Percentiles rank a stretch among this genome's conserved stretches.
Conservation (phyloP, 139 green algal species). For the Pseudopediastrum boryanum region DNA sequence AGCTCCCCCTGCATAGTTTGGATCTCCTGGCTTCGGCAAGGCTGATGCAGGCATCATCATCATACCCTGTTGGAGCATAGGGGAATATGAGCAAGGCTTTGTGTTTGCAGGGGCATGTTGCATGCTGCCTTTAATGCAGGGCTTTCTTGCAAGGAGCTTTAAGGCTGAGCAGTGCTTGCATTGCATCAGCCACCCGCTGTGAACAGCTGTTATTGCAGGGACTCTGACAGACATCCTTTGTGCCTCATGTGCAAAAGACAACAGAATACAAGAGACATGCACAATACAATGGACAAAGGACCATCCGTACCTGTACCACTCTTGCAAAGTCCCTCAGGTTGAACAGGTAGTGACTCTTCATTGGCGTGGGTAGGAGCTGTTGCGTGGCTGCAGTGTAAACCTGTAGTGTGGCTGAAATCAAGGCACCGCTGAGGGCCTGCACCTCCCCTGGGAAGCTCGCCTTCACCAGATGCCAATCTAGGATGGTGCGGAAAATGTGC, state of each 20-base stretch:
- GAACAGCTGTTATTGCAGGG: too few relatives aligned
- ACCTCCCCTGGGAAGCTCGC: conserved; percentile 55
- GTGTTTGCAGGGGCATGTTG: too few relatives aligned
- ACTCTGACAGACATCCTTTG: too few relatives aligned
- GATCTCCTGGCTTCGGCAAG: conserved; percentile 25
- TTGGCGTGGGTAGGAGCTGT: conserved; percentile 78
- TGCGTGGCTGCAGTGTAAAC: conserved; percentile 66
- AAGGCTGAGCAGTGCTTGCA: too few relatives aligned
- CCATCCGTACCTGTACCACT: conserved; percentile 62
- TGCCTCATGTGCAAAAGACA: too few relatives aligned
- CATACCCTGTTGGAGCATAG: conserved; percentile 57
- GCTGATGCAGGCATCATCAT: conserved; percentile 53
- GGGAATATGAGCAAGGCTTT: too few relatives aligned
- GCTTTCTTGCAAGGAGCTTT: too few relatives aligned
- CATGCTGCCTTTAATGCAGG: too few relatives aligned
- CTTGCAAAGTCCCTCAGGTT: conserved; percentile 83
- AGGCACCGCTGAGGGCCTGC: conserved; percentile 37
- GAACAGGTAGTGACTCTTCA: conserved; percentile 86
- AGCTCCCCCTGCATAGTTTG: neutral
- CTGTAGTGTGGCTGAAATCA: conserved; percentile 71
- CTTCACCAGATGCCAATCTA: conserved; percentile 70
- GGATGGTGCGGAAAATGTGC: conserved; percentile 77
- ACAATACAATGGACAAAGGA: too few relatives aligned
- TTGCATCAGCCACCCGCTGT: too few relatives aligned
- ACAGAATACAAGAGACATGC: too few relatives aligned